A percentile compares a stretch with the other conserved stretches of the same genome.
phyloP scores from a whole-genome alignment of 805 yeast genomes.

The Blastobotrys americana region DNA sequence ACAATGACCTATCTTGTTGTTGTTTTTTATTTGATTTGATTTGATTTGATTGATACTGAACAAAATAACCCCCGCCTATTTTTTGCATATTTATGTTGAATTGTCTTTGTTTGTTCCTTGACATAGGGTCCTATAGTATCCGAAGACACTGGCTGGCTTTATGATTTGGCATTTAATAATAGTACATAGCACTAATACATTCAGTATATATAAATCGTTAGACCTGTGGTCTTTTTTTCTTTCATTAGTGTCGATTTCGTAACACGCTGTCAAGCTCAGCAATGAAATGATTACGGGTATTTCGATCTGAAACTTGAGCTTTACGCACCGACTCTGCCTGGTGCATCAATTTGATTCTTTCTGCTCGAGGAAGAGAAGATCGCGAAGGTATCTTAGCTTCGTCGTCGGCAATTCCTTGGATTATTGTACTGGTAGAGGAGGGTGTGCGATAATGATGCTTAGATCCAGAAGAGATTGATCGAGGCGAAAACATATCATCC shows the following conservation, averaged over 20 bases:
- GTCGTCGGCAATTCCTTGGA: constrained; percentile 22
- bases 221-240: no score
- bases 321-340: constrained; percentile 15
- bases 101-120: no score
- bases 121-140: background rate
- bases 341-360: constrained; percentile 20
- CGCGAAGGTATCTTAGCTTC: constrained; percentile 9
- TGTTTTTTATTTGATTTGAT: no score
- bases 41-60: no score
- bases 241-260: background rate
- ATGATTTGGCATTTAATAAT: no score
- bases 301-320: no score
- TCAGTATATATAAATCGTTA: no score
- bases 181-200: no score
- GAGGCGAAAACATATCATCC: background rate
- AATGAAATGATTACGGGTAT: constrained; percentile 19
- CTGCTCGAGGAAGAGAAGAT: constrained; percentile 15
- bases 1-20: no score
- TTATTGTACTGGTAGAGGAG: constrained; percentile 15
- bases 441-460: constrained; percentile 5
- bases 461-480: constrained; percentile 9
- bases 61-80: no score
- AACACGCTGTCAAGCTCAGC: constrained; percentile 23
- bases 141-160: background rate
- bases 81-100: background rate